Evolutionary conservation across 2,329 filamentous ascomycete genomes (phyloP).

Genomic region (Colletotrichum cereale): DNA sequence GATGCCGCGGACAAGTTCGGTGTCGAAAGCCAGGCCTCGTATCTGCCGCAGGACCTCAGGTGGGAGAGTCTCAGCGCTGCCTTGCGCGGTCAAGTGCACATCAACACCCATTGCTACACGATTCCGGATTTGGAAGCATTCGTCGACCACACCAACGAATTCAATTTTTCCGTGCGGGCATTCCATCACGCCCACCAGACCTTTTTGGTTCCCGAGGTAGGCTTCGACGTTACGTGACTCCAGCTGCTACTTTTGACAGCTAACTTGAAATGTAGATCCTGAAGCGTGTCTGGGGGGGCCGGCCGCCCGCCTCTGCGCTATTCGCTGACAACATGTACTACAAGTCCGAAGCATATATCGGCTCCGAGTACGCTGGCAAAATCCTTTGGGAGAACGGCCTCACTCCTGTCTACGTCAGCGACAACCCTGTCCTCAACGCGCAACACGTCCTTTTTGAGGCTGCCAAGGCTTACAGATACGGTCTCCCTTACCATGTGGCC

Average conservation of each 20-base stretch:
- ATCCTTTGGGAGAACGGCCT: slow-evolving; percentile 74
- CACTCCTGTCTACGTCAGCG: slow-evolving; percentile 76
- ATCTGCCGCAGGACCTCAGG: slow-evolving; percentile 71
- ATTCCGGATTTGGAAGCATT: slow-evolving; percentile 77
- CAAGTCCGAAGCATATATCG: slow-evolving; percentile 75
- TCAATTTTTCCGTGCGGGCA: slow-evolving; percentile 73
- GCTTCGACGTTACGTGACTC: slow-evolving; percentile 18
- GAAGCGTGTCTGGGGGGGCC: slow-evolving; percentile 67
- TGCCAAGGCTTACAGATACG: slow-evolving; percentile 70
- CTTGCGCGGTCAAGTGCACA: slow-evolving; percentile 74
- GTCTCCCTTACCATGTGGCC: slow-evolving; percentile 71
- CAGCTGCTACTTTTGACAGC: background rate
- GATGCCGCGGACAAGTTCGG: slow-evolving; percentile 64
- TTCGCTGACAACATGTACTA: slow-evolving; percentile 82
- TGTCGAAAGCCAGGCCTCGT: slow-evolving; percentile 63
- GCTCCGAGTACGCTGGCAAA: slow-evolving; percentile 75
- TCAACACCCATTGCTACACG: slow-evolving; percentile 81
- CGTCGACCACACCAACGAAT: slow-evolving; percentile 78
- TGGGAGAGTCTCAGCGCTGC: slow-evolving; percentile 75
- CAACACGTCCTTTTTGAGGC: slow-evolving; percentile 78
- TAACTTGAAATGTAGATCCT: slow-evolving; percentile 56
- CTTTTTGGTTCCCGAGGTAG: slow-evolving; percentile 73
- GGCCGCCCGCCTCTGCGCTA: slow-evolving; percentile 68
- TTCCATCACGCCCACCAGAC: slow-evolving; percentile 80
- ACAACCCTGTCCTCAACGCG: slow-evolving; percentile 78